Conservation (phyloP, 2,329 filamentous ascomycete genomes). For the Chaetomium sp. region DNA sequence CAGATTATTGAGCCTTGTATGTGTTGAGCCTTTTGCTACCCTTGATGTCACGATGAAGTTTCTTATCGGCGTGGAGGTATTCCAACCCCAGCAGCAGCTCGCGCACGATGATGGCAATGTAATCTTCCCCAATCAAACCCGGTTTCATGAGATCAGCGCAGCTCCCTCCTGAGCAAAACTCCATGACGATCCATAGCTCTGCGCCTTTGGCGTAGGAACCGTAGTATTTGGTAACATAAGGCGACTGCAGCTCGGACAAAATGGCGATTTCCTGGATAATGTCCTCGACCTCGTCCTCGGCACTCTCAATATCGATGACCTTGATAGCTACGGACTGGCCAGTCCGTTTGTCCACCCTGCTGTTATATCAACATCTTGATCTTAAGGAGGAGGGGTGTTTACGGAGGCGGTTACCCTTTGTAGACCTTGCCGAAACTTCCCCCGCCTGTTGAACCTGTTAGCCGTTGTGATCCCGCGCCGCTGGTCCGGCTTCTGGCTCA, state of each 20-base stretch:
- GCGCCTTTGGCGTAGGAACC: slow-evolving; percentile 94
- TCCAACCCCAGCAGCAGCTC: slow-evolving; percentile 86
- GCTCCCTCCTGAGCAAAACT: slow-evolving; percentile 94
- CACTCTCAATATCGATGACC: slow-evolving; percentile 96
- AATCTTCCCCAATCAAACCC: slow-evolving; percentile 83
- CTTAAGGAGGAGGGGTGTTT: slow-evolving; percentile 17
- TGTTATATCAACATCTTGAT: slow-evolving; percentile 10
- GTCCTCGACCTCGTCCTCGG: slow-evolving; percentile 98
- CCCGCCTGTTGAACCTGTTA: slow-evolving; percentile 55
- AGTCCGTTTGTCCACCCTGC: slow-evolving; percentile 82
- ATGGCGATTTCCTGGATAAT: slow-evolving; percentile 99
- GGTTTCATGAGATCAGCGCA: slow-evolving; percentile 95
- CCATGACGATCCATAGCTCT: slow-evolving; percentile 99
- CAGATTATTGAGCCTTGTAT: neutral
- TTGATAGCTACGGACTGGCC: slow-evolving; percentile 97
- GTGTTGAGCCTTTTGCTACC: slow-evolving; percentile 42
- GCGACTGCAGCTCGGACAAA: slow-evolving; percentile 88
- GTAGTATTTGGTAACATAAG: slow-evolving; percentile 96
- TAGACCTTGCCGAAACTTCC: slow-evolving; percentile 98
- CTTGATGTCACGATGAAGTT: slow-evolving; percentile 94
- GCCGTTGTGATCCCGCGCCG: neutral
- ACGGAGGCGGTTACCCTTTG: slow-evolving; percentile 64
- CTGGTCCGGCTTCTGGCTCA: slow-evolving; percentile 33
- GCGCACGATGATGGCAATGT: slow-evolving; percentile 90
- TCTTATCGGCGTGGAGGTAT: slow-evolving; percentile 91